Evolutionary conservation across 2,329 filamentous ascomycete species (phyloP).

Genomic region (Plectosphaerella plurivora): DNA sequence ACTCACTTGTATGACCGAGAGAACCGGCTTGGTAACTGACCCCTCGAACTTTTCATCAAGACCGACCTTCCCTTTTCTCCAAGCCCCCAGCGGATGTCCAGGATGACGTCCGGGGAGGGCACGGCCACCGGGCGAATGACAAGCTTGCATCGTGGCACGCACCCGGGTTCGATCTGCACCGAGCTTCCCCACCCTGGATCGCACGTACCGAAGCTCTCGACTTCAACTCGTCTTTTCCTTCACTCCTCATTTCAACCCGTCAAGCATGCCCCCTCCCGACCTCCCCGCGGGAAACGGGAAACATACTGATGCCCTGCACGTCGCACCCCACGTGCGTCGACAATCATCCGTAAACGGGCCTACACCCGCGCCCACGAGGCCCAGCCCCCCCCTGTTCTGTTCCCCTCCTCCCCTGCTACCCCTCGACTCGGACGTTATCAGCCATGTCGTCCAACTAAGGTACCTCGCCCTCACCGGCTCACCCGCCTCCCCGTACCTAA

Average conservation of each 20-base stretch:
- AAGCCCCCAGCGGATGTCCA: neutral
- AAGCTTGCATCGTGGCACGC: neutral
- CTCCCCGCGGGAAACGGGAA: too few relatives aligned
- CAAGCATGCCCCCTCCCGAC: too few relatives aligned
- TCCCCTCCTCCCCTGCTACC: neutral
- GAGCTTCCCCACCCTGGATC: too few relatives aligned
- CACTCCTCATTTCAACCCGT: too few relatives aligned
- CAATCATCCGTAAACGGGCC: too few relatives aligned
- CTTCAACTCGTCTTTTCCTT: too few relatives aligned
- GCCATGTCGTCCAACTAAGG: too few relatives aligned
- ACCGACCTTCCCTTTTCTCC: neutral
- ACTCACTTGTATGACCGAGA: neutral
- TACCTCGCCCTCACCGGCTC: neutral
- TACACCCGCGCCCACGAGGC: too few relatives aligned
- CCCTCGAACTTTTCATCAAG: neutral
- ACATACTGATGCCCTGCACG: too few relatives aligned
- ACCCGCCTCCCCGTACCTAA: neutral
- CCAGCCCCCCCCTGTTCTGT: neutral
- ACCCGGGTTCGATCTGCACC: neutral
- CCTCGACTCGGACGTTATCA: neutral
- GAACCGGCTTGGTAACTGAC: neutral
- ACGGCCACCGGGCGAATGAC: neutral
- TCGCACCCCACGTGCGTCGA: too few relatives aligned
- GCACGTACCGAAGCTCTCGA: too few relatives aligned
- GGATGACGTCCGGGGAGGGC: neutral